A percentile compares a stretch with the other conserved stretches of the same genome.
phyloP scores from a whole-genome alignment of 495 filamentous ascomycete genomes.

The Penicillium nucicola region DNA sequence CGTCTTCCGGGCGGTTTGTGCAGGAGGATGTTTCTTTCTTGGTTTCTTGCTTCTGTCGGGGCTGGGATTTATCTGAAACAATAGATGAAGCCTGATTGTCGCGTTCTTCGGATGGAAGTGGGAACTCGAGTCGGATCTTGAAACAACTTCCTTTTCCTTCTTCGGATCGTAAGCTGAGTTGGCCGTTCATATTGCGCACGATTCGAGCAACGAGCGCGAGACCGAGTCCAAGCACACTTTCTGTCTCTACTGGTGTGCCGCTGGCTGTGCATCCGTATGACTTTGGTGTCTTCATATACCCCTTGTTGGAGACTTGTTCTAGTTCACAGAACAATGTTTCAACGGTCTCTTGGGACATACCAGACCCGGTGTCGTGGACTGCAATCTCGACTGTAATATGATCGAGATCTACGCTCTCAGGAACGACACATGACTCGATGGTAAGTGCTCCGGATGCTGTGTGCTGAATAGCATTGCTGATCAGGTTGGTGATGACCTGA shows the following conservation, averaged over 20 bases:
- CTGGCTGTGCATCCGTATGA: constrained; percentile 15
- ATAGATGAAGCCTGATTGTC: too few species aligned
- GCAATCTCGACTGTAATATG: constrained; percentile 68
- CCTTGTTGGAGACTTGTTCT: constrained; percentile 73
- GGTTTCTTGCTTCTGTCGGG: background rate
- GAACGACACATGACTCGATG: constrained; percentile 61
- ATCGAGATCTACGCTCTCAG: constrained; percentile 26
- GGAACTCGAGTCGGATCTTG: constrained; percentile 36
- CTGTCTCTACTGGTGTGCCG: constrained; percentile 17
- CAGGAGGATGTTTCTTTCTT: background rate
- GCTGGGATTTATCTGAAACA: too few species aligned
- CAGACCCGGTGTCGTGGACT: constrained; percentile 73
- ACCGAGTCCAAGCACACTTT: constrained; percentile 66
- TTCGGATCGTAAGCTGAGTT: constrained; percentile 80
- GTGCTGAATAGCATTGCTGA: constrained; percentile 79
- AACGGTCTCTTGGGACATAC: constrained; percentile 71
- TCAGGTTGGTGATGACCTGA: constrained; percentile 77
- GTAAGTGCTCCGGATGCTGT: constrained; percentile 64
- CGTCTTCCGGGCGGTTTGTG: background rate
- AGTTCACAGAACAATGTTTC: constrained; percentile 80
- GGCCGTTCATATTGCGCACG: constrained; percentile 82
- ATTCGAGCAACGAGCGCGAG: constrained; percentile 81
- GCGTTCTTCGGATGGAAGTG: constrained; percentile 13
- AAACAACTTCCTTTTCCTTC: constrained; percentile 80
- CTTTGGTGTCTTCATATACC: constrained; percentile 35